Evolutionary conservation across 2,329 filamentous ascomycete genomes (phyloP), one percentile per base, ranked within the genome.

Genomic region (Pestalotiopsis fici): DNA sequence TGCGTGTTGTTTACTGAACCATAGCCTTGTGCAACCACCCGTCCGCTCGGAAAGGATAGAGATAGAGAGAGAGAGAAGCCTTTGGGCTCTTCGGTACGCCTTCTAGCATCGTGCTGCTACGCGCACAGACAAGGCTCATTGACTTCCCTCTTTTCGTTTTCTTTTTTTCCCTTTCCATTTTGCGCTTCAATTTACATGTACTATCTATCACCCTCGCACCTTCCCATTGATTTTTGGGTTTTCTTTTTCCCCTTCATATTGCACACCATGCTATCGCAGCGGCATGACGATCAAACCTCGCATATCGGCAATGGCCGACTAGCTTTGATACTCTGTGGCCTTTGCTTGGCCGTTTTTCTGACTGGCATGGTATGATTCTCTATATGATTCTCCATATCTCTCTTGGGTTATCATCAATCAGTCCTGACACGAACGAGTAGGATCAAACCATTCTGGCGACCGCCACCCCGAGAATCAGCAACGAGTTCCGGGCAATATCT

Each of bases 401-500:
- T 28, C 21, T 57, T 25, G 2, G 12, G 7, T 27, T 4, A 3
- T 11, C 7, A 15, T 7, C 3, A 28, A 23, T 28, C 9, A n/a
- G 11, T 4, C 11, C 31, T 60, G 31, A 39, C 15, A 39, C n/a
- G 1, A 39, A 35, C 18, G 35, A 7, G 5, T 37, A 37, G 55
- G 64, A 65, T 18, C 54, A 50, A 27, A 59, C 64, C 13, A 59
- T 60, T 23, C n/a, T 65, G 11, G 55, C 64, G 12, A 57, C 55
- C 1, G 64, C 64, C 28, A 65, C 56, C 15, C 64, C 64, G 1
- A 13, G 23, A 1, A 60, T 65, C 55, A 65, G 37, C 50, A 50
- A 57, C 37, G 55, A 59, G 23, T 65, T 59, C 18, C 28, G 39
- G 18, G 54, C 64, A 21, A 31, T 65, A 27, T 18, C 25, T 3